Percentiles rank a stretch among this genome's conserved stretches.
These are phyloP conservation scores for Rasamsonia emersonii DNA, from an alignment of 2,329 filamentous ascomycete species.

Conservation along the genomic window DNA sequence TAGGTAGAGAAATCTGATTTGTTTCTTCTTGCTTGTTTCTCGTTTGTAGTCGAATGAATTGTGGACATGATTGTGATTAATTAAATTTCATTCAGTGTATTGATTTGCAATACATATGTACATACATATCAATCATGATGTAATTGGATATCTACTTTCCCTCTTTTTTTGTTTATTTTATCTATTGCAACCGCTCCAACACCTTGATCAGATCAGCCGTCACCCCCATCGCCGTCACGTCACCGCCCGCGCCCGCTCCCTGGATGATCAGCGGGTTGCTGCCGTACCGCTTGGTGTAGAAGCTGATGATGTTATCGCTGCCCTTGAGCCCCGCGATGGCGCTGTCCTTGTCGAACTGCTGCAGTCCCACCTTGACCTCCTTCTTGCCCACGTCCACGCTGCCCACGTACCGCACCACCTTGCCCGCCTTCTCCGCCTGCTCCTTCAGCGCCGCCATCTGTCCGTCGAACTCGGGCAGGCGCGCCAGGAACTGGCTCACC, in stretches of 20 bases:
- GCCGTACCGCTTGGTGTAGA: constrained; percentile 94
- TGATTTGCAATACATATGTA: too few species aligned
- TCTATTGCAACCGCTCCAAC: constrained; percentile 52
- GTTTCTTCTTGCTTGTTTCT: background rate
- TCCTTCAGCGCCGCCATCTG: constrained; percentile 83
- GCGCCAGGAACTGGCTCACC: constrained; percentile 77
- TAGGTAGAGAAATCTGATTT: too few species aligned
- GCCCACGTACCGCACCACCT: constrained; percentile 89
- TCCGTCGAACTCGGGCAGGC: constrained; percentile 72
- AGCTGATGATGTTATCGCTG: constrained; percentile 98
- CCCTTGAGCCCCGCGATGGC: constrained; percentile 92
- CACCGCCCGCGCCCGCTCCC: constrained; percentile 85
- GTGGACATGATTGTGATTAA: constrained; percentile 1
- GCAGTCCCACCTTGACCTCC: constrained; percentile 81
- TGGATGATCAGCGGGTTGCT: constrained; percentile 87
- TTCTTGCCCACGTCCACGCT: constrained; percentile 79
- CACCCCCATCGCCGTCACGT: constrained; percentile 97
- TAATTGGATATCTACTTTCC: constrained; percentile 24
- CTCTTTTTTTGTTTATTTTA: background rate
- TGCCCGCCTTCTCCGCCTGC: constrained; percentile 77
- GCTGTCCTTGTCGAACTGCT: constrained; percentile 79
- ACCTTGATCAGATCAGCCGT: constrained; percentile 91
- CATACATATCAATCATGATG: too few species aligned
- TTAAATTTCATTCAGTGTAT: background rate
- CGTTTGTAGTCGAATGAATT: background rate